phyloP scores from a whole-genome alignment of 225 moss, liverwort and hornwort genomes.

The Marchantia paleacea region DNA sequence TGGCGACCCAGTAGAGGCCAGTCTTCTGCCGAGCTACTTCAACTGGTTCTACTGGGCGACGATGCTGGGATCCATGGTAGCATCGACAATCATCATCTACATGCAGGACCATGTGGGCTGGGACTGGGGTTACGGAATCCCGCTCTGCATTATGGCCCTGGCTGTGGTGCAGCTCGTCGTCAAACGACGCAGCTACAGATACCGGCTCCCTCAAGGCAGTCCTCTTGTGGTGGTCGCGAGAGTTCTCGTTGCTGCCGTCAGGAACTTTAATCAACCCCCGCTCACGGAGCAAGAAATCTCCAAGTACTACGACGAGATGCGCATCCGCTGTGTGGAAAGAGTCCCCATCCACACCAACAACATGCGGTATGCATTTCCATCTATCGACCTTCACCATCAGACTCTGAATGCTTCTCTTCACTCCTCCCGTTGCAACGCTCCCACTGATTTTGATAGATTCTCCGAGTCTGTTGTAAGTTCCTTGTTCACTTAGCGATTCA shows the following conservation, averaged over 20 bases:
- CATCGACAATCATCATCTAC: conserved; percentile 41
- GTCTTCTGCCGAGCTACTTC: conserved; percentile 35
- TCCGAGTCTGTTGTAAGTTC: no score
- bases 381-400: not conserved
- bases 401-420: not conserved
- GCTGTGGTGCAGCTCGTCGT: not conserved
- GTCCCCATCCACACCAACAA: not conserved
- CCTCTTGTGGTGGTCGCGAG: not conserved
- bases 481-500: no score
- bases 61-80: conserved; percentile 31
- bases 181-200: conserved; percentile 1
- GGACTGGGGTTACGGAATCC: conserved; percentile 46
- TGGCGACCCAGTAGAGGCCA: conserved; percentile 30
- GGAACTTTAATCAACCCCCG: not conserved
- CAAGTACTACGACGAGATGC: conserved; percentile 13
- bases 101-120: conserved; percentile 40
- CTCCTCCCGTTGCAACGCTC: no score
- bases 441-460: no score
- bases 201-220: not conserved
- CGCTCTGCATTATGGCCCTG: conserved; percentile 27
- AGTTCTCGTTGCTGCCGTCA: conserved; percentile 7
- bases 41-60: conserved; percentile 58
- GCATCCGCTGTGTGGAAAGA: not conserved
- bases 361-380: not conserved
- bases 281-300: conserved; percentile 13